phyloP scores from a whole-genome alignment of 2,329 filamentous ascomycete species.

The Talaromyces sp. region DNA sequence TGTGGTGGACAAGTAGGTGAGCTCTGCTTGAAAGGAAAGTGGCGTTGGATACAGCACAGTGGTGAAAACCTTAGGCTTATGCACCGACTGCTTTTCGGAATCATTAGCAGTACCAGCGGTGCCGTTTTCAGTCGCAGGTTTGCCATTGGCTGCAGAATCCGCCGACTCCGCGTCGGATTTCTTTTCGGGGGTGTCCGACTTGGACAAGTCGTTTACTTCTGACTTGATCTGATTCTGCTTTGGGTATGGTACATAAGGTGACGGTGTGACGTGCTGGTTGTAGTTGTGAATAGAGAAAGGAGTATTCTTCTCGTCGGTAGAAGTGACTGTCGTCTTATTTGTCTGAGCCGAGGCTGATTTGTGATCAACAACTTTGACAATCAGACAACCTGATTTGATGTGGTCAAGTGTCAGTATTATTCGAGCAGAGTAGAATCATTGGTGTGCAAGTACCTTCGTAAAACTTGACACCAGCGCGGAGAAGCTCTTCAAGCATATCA shows the following conservation, averaged over 20 bases:
- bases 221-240: constrained; percentile 35
- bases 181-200: constrained; percentile 21
- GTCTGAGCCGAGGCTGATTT: constrained; percentile 60
- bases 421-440: background rate
- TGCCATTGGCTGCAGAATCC: constrained; percentile 24
- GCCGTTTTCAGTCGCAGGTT: constrained; percentile 42
- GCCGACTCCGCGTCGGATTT: constrained; percentile 20
- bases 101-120: constrained; percentile 14
- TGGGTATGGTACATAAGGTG: constrained; percentile 73
- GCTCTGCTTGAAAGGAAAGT: constrained; percentile 68
- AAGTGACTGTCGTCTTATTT: constrained; percentile 50
- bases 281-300: constrained; percentile 89
- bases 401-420: constrained; percentile 9
- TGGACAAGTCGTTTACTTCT: constrained; percentile 23
- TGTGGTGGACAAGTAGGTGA: constrained; percentile 69
- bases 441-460: constrained; percentile 65
- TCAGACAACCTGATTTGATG: constrained; percentile 62
- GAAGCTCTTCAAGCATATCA: constrained; percentile 76
- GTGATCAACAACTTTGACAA: constrained; percentile 90
- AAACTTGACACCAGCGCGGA: constrained; percentile 66
- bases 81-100: constrained; percentile 45
- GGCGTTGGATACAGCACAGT: constrained; percentile 80
- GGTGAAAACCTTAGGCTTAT: constrained; percentile 62
- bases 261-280: constrained; percentile 84
- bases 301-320: constrained; percentile 56